These are phyloP conservation scores for Verticillium nubilum DNA, from an alignment of 2,329 filamentous ascomycete genomes.

Conservation along the genomic window DNA sequence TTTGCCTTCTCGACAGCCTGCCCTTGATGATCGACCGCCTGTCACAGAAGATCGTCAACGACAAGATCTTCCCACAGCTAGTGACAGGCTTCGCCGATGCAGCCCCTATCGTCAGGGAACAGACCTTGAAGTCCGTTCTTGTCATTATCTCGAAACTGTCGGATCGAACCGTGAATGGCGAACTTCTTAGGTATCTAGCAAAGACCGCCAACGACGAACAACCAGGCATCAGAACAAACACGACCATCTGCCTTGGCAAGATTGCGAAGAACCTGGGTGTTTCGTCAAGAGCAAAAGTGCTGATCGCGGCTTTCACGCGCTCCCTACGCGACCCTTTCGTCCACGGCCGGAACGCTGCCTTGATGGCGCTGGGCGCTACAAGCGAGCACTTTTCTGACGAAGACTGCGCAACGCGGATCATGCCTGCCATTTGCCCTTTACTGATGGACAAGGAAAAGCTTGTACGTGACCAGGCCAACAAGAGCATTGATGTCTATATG, in stretches of 20 bases:
- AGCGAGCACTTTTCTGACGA: slow-evolving; percentile 83
- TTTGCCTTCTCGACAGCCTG: slow-evolving; percentile 84
- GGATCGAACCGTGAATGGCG: slow-evolving; percentile 88
- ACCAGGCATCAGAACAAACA: slow-evolving; percentile 94
- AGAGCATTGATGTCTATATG: slow-evolving; percentile 82
- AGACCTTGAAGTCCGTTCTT: slow-evolving; percentile 91
- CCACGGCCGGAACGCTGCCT: slow-evolving; percentile 82
- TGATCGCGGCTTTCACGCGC: slow-evolving; percentile 86
- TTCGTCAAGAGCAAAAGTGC: slow-evolving; percentile 77
- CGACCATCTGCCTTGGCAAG: slow-evolving; percentile 93
- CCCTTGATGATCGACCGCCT: slow-evolving; percentile 88
- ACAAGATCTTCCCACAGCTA: slow-evolving; percentile 95
- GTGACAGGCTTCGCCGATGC: slow-evolving; percentile 92
- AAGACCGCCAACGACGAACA: slow-evolving; percentile 98
- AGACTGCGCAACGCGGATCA: slow-evolving; percentile 76
- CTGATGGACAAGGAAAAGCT: slow-evolving; percentile 95
- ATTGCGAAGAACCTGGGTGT: slow-evolving; percentile 84
- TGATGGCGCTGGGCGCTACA: slow-evolving; percentile 82
- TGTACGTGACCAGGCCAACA: slow-evolving; percentile 84
- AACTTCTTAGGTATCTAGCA: slow-evolving; percentile 82
- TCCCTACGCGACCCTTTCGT: slow-evolving; percentile 91
- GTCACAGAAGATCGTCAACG: slow-evolving; percentile 82
- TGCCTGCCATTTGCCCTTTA: slow-evolving; percentile 78
- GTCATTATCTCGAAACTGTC: slow-evolving; percentile 84
- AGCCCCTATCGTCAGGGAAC: slow-evolving; percentile 86